Base-by-base conservation (phyloP, 2,329 filamentous ascomycete species). In the Dactylellina leptospora region DNA sequence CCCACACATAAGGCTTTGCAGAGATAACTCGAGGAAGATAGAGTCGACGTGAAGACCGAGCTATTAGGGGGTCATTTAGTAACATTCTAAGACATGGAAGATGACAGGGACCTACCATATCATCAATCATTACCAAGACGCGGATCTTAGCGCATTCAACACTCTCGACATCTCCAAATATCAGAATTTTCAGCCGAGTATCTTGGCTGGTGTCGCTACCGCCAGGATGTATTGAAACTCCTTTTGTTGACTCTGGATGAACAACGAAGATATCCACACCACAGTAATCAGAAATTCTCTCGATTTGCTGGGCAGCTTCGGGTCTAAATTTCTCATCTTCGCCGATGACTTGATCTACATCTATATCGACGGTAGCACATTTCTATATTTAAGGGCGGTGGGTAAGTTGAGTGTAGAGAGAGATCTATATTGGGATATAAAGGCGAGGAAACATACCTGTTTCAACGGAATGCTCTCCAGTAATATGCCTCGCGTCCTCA, bases 181-280 rank as follows among this genome's bases (percentile, higher is more conserved):
- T 96, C 76, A 92, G 90, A 73, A 97, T 89, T 78, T 93, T 88
- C 83, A 96, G 92, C 76, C 93, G 88, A 80, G 95, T 91, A 80
- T 97, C 93, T 77, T 88, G 83, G 77, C 91, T 89, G 76, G 90
- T 88, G 77, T 95, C 88, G 36, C 87, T 87, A 77, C 92, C 90
- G 75, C 90, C 92, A 47, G 90, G 90, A 74, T 90, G 84, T 40
- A 88, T 85, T 62, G 89, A 87, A 76, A 96, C 88, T 10, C 74
- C 69, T 42, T 74, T 63, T n/a, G 70, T 75, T 23, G 73, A 40
- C 38, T 75, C 75, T 42, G 54, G 71, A 64, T 92, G 93, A 54
- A 99, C 86, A 51, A 99, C 84, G 81, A 99, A 99, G 76, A 99
- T 96, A 80, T 99, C 95, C 59, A 96, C 93, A 55, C 95, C 95